Evolutionary conservation across 2,329 filamentous ascomycete genomes (phyloP), one percentile per base, ranked within the genome.

Genomic region (Aspergillus calidoustus): DNA sequence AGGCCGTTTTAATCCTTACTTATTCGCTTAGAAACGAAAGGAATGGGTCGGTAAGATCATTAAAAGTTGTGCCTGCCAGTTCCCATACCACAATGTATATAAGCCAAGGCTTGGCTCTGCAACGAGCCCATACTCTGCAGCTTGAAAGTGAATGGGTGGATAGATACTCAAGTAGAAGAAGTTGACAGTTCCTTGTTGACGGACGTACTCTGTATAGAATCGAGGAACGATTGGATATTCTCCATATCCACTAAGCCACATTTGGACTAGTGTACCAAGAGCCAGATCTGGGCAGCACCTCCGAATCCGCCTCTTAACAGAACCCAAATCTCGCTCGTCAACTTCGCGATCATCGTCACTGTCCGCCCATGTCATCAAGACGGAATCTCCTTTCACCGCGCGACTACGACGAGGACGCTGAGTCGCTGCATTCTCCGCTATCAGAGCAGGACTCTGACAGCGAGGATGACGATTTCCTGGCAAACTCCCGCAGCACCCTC

Each of bases 391-490:
- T 91, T 51, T 89, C 87, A 13, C 87, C 88, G 46, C 76, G 81
- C 64, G 83, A 81, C 52, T 89, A 90, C 79, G 89, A 91, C 67
- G 87, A 88, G 69, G 90, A 92, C 75, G 88, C 87, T 57, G 80
- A 85, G 13, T 91, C 89, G 7, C 78, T 91, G 47, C 85, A 88
- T 69, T 87, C 84, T 69, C 72, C 77, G 3, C 23, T 52, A 19
- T 80, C 78, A 49, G 89, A 91, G 71, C 89, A 91, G 74, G 89
- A 92, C 72, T 89, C 87, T 60, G 90, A 92, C 72, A 91, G 87
- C 77, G 89, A 92, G 67, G 90, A 92, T 74, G 89, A 92, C 74
- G 82, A 91, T 70, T 82, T 91, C 57, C 79, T 90, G 64, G 81
- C 84, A 61, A 85, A 84, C 8, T 87, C 87, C 38, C 85, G 89